A percentile compares a stretch with the other conserved stretches of the same genome.
These are phyloP conservation scores for Macrocybe sp. DNA, from an alignment of 1,284 basidiomycete genomes.

Conservation along the genomic window DNA sequence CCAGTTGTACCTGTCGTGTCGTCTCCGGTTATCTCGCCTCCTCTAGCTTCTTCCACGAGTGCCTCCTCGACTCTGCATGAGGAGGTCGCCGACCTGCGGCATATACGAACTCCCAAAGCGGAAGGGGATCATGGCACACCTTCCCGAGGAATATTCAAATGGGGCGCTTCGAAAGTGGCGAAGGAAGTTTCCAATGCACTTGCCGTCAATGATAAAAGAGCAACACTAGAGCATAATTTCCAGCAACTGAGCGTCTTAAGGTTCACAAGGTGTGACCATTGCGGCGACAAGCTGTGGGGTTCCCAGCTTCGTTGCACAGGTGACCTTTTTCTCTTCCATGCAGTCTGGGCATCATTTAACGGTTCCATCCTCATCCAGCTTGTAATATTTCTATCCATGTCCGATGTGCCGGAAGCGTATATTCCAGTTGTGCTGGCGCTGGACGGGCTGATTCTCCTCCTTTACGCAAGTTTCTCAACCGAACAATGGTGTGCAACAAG, in stretches of 20 bases:
- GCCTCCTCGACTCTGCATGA: constrained; percentile 32
- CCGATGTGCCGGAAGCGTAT: constrained; percentile 62
- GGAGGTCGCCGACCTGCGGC: constrained; percentile 27
- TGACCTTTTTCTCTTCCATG: constrained; percentile 22
- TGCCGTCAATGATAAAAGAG: constrained; percentile 33
- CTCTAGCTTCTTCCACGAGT: constrained; percentile 31
- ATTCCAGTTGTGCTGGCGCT: constrained; percentile 39
- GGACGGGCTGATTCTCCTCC: constrained; percentile 34
- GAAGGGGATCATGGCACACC: constrained; percentile 37
- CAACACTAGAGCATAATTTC: constrained; percentile 73
- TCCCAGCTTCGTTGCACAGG: constrained; percentile 86
- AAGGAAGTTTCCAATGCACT: constrained; percentile 29
- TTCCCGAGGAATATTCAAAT: constrained; percentile 55
- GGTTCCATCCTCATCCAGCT: constrained; percentile 29
- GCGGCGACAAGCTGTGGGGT: constrained; percentile 98
- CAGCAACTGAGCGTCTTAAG: constrained; percentile 87
- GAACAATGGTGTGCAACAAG: constrained; percentile 1
- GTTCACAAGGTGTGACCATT: constrained; percentile 91
- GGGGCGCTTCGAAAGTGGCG: constrained; percentile 46
- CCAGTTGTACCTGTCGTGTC: constrained; percentile 16
- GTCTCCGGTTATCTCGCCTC: constrained; percentile 16
- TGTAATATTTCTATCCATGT: constrained; percentile 74
- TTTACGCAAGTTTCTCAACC: constrained; percentile 42
- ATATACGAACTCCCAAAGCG: constrained; percentile 26
- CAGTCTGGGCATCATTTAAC: background rate